Base-by-base conservation (phyloP, 441 rosid species). In the Pelargonium australe region DNA sequence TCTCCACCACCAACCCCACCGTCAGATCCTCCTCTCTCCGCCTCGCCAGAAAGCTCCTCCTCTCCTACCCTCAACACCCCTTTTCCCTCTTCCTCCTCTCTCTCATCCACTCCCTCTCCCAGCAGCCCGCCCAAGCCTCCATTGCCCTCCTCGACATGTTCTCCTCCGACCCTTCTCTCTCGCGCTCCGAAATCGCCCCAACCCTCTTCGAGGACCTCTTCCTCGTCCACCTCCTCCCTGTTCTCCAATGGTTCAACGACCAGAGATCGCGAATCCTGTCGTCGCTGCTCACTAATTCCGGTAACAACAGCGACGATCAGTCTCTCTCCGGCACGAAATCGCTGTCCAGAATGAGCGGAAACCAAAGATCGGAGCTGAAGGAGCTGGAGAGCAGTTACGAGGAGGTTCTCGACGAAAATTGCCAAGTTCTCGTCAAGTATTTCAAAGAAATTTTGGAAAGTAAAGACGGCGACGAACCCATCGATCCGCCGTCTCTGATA, bases 331-430 rank as follows among this genome's bases (percentile, higher is more conserved):
- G 65, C 67, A 55, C 79, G 28, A 88, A 85, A 63, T 45, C 72
- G 70, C 14, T 88, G 68, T 84, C 94, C 67, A 85, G 78, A 69
- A 81, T 88, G 81, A 86, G 82, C 2, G 82, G 84, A 0, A 78
- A 70, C 65, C 91, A 88, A 72, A 85, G 85, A 7, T 60, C 74
- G 17, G 80, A 80, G 78, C 72, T 88, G 64, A 86, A 80, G 79
- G 83, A 73, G 40, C 28, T 86, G 70, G 95, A 88, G 79, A 71
- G 74, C 16, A 66, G 34, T 49, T 84, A 86, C 23, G 89, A 80
- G 67, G 81, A 77, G 70, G 82, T 76, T 73, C 64, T 86, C 53
- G 86, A 88, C 53, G 85, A 84, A 69, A 88, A 88, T 68, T 86
- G 89, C 68, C 77, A 79, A 67, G 84, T 77, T 70, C 77, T 82